Evolutionary conservation across 2,329 filamentous ascomycete species (phyloP).

Genomic region (Aureobasidium pullulans): DNA sequence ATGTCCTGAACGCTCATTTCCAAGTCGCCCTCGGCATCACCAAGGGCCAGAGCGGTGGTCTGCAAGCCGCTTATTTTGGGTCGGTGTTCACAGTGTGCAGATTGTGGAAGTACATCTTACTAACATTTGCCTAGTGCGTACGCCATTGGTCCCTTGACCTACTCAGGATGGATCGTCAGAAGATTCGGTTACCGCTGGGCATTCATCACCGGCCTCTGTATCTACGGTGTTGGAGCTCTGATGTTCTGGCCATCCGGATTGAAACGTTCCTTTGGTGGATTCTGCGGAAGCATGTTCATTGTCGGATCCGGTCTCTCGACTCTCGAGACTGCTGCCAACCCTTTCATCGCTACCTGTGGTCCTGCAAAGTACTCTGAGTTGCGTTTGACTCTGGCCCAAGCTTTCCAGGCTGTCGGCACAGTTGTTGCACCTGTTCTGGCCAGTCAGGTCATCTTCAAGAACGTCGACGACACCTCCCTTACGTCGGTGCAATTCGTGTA

Average conservation of each 20-base stretch:
- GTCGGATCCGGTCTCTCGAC: conserved; percentile 47
- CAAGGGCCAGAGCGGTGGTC: conserved; percentile 35
- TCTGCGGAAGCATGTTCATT: conserved; percentile 52
- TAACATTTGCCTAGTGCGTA: conserved; percentile 28
- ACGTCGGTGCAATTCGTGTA: conserved; percentile 59
- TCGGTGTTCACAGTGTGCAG: too few species aligned
- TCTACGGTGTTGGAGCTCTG: conserved; percentile 51
- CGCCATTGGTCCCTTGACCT: conserved; percentile 41
- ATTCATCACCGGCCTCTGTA: conserved; percentile 46
- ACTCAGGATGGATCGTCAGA: conserved; percentile 42
- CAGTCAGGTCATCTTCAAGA: conserved; percentile 54
- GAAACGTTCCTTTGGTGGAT: conserved; percentile 50
- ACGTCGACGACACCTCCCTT: conserved; percentile 44
- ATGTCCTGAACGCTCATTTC: conserved; percentile 46
- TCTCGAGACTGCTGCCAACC: conserved; percentile 54
- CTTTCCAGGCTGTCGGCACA: conserved; percentile 52
- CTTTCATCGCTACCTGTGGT: conserved; percentile 47
- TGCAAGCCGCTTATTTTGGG: conserved; percentile 44
- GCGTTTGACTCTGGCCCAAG: conserved; percentile 52
- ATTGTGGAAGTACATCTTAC: too few species aligned
- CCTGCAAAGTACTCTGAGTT: conserved; percentile 53
- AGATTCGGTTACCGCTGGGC: conserved; percentile 41
- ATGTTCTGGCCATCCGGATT: conserved; percentile 53
- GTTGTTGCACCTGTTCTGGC: conserved; percentile 54
- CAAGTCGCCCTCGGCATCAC: conserved; percentile 38